Evolutionary conservation across 768 basidiomycete species (phyloP).

Genomic region (Cyclocybe cylindracea): DNA sequence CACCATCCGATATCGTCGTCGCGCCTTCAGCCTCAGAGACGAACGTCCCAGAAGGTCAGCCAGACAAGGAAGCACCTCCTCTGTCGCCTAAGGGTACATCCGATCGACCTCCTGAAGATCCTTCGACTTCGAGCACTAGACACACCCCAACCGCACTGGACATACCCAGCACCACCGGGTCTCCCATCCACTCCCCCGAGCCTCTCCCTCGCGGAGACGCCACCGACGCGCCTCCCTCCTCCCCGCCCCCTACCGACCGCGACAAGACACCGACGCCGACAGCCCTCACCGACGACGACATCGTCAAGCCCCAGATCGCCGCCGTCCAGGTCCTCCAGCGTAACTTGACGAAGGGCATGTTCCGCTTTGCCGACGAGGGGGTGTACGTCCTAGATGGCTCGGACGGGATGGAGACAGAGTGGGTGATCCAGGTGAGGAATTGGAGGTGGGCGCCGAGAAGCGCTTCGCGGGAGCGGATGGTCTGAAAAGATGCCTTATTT

Average conservation of each 20-base stretch:
- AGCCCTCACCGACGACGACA: conserved; percentile 12
- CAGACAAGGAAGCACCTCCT: conserved; percentile 3
- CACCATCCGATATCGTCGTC: too few relatives aligned
- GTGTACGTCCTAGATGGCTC: conserved; percentile 32
- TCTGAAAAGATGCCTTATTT: neutral
- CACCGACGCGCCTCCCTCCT: neutral
- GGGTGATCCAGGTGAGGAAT: conserved; percentile 40
- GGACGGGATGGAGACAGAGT: conserved; percentile 34
- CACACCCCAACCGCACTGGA: too few relatives aligned
- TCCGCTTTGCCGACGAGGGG: conserved; percentile 38
- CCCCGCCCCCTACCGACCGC: conserved; percentile 2
- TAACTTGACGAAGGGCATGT: conserved; percentile 34
- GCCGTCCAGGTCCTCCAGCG: conserved; percentile 38
- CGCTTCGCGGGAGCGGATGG: conserved; percentile 7
- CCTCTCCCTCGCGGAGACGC: too few relatives aligned
- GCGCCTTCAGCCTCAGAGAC: neutral
- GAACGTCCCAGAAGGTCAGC: neutral
- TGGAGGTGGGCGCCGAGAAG: conserved; percentile 39
- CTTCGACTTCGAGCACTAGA: too few relatives aligned
- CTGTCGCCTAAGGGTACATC: neutral
- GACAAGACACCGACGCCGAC: conserved; percentile 7
- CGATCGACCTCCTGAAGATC: too few relatives aligned
- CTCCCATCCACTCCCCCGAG: neutral
- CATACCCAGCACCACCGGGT: too few relatives aligned
- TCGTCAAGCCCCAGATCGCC: conserved; percentile 17